Evolutionary conservation across 805 yeast species (phyloP), one percentile per base, ranked within the genome.

Genomic region (Metschnikowia sp.): DNA sequence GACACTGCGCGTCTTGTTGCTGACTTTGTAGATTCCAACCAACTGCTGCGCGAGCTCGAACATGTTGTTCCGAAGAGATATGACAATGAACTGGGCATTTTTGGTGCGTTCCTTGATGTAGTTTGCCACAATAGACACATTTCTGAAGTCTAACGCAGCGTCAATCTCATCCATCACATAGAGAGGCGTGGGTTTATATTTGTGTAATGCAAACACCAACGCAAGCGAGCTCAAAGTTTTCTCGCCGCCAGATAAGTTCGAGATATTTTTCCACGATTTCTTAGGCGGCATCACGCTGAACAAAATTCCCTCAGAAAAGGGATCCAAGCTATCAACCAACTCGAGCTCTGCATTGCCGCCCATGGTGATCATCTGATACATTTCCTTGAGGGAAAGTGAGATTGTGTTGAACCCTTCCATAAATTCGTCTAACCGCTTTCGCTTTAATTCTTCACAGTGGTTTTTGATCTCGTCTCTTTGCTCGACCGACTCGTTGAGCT

Each of bases 231-330:
- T 86, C 52, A 94, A 76, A 0, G 99, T 94, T 68, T 94, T 94
- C 60, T 94, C 99, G 54, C 99, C 99, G 55, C 99, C 99, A 2
- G 97, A 90, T 47, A 94, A 70, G 60, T 94, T 94, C 15, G 96
- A 82, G 45, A 94, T 94, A 59, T 94, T 94, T 62, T 87, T 86
- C 99, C 99, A 94, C 34, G 95, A 84, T 65, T 94, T 94, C 70
- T 90, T 92, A 0, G 99, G 99, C 2, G 99, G 99, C 99, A 94
- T 94, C 6, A 94, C 99, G 65, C 96, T 87, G 66, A 94, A 94
- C 36, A 91, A 71, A 34, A 94, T 91, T 31, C 99, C 99, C 68
- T 94, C 99, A 1, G 96, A 83, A 60, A 94, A 94, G n/a, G 99
- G 99, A 67, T 94, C 98, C 62, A 92, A 77, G 51, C 96, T 86